Base-by-base conservation (phyloP, 106 monocot genomes). In the Dioscorea zingiberensis region DNA sequence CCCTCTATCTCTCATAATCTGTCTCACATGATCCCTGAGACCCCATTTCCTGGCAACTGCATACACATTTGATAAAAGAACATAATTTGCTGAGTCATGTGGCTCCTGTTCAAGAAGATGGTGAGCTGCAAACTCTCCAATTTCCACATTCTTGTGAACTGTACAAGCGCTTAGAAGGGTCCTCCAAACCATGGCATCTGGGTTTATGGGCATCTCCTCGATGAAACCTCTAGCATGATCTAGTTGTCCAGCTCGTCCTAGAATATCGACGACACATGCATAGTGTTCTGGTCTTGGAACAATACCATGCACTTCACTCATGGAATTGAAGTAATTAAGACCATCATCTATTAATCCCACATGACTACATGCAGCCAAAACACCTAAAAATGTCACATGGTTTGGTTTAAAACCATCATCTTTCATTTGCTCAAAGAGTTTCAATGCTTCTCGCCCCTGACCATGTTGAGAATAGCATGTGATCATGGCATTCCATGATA, bases 401-500 rank as follows among this genome's bases (percentile, higher is more conserved):
- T 81, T 86, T 47, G 94, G 89, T 63, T 75, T 77, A 2, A 81
- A 7, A 4, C 69, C 74, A 29, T 81, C 70, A 51, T 60, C 29
- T 38, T 81, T 86, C 89, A 94, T 94, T 56, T 69, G 48, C 71
- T 86, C 74, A 71, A 94, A 94, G 16, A 89, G 73, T 45, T 77
- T 55, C 19, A 94, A 72, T 38, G 84, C 94, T 49, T 77, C 72
- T 28, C 45, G n/a, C 2, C 89, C 89, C 64, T 15, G 27, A 2
- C 94, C 94, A 58, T 94, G 94, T 57, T 86, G 93, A 10, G 93
- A 94, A 69, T 70, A 89, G 0, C 83, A 83, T 17, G 89, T 84
- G 27, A 94, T 94, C 62, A 94, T 94, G 44, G 93, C 78, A 74
- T 94, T 94, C 83, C 85, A 94, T 25, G 93, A 79, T 21, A 94